Evolutionary conservation across 2,329 filamentous ascomycete species (phyloP).

Genomic region (Botrytis tulipae): DNA sequence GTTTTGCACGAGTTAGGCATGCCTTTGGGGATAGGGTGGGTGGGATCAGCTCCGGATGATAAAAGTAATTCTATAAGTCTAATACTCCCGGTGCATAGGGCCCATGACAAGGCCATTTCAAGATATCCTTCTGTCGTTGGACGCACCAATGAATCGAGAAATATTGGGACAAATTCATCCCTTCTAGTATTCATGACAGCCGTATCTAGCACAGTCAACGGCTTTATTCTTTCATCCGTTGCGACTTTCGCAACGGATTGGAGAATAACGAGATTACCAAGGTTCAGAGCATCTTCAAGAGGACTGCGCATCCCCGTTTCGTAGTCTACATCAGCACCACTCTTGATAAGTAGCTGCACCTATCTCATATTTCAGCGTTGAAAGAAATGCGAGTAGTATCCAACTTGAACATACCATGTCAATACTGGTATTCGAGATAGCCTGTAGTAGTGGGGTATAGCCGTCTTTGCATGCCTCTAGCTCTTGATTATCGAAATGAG

Average conservation of each 20-base stretch:
- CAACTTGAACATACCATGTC: neutral
- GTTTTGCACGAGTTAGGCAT: neutral
- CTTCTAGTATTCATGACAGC: neutral
- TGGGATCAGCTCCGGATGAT: neutral
- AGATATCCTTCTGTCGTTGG: neutral
- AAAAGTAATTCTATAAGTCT: neutral
- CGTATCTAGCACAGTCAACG: neutral
- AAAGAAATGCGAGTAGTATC: neutral
- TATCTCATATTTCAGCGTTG: neutral
- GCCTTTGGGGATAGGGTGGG: neutral
- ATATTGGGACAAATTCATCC: neutral
- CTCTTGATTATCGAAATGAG: neutral
- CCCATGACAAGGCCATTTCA: neutral
- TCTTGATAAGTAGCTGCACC: neutral
- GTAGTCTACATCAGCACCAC: neutral
- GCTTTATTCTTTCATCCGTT: neutral
- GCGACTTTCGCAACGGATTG: neutral
- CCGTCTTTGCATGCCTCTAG: neutral
- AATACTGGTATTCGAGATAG: neutral
- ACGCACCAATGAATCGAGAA: neutral
- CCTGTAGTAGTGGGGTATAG: neutral
- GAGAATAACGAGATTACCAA: neutral
- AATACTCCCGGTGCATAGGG: neutral
- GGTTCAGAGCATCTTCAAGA: neutral
- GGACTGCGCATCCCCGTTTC: fast-evolving